These are phyloP conservation scores for Kwoniella bestiolae DNA, from an alignment of 768 basidiomycete genomes.

Conservation along the genomic window DNA sequence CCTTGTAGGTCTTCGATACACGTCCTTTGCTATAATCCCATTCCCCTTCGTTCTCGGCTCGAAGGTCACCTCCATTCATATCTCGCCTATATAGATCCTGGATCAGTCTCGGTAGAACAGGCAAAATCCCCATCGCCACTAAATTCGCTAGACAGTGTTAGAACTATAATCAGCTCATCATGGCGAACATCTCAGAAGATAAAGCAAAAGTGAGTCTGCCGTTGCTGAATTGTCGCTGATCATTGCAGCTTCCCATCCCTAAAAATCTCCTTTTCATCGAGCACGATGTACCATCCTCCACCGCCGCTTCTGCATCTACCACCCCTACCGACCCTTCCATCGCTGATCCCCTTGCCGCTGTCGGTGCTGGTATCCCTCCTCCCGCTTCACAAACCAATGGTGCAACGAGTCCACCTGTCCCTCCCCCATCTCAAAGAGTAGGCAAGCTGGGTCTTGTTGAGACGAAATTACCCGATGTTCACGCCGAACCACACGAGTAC, in stretches of 20 bases:
- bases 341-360: slow-evolving; percentile 33
- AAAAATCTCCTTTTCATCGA: slow-evolving; percentile 57
- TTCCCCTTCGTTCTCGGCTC: not conserved
- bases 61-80: not conserved
- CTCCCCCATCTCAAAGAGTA: slow-evolving; percentile 9
- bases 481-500: slow-evolving; percentile 76
- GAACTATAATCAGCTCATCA: slow-evolving; percentile 18
- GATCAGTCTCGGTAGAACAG: not conserved
- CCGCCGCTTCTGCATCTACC: slow-evolving; percentile 32
- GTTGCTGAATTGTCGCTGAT: not conserved
- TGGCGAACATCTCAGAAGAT: slow-evolving; percentile 15
- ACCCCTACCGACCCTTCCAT: slow-evolving; percentile 33
- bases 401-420: not conserved
- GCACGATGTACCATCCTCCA: slow-evolving; percentile 46
- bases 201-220: slow-evolving; percentile 24
- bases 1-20: not conserved
- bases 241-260: slow-evolving; percentile 47
- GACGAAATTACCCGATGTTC: slow-evolving; percentile 57
- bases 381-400: slow-evolving; percentile 19
- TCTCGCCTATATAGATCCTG: not conserved
- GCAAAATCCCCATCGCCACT: slow-evolving; percentile 1
- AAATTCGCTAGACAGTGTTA: not conserved
- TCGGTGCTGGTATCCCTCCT: slow-evolving; percentile 21
- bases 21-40: not conserved
- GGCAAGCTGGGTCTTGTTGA: slow-evolving; percentile 38